phyloP scores from a whole-genome alignment of 2,329 filamentous ascomycete genomes.

The Aspergillus sp. region DNA sequence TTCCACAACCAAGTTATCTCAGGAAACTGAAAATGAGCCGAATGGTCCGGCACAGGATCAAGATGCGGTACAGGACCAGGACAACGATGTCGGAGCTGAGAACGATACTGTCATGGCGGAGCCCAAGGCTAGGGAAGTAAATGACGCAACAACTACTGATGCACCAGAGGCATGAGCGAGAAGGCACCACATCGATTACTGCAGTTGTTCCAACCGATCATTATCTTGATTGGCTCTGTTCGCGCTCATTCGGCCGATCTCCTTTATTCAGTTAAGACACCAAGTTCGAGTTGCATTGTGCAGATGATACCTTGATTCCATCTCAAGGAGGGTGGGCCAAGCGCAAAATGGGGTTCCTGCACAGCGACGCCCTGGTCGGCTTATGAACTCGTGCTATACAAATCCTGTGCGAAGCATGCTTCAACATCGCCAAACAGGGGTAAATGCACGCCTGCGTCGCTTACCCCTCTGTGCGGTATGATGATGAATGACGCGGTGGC shows the following conservation, averaged over 20 bases:
- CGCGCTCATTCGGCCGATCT: neutral
- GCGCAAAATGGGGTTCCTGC: neutral
- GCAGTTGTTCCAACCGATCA: neutral
- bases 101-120: conserved; percentile 14
- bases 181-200: neutral
- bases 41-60: conserved; percentile 14
- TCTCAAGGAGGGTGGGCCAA: neutral
- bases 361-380: neutral
- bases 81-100: conserved; percentile 14
- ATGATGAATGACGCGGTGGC: neutral
- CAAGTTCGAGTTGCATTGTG: neutral
- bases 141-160: conserved; percentile 17
- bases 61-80: conserved; percentile 11
- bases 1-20: conserved; percentile 23
- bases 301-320: neutral
- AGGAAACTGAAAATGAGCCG: conserved; percentile 20
- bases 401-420: neutral
- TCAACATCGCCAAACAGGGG: neutral
- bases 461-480: neutral
- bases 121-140: conserved; percentile 14
- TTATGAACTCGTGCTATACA: neutral
- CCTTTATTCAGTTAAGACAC: neutral
- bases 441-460: neutral
- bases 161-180: conserved; percentile 23
- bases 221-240: conserved; percentile 13